A percentile compares a stretch with the other conserved stretches of the same genome.
These are phyloP conservation scores for Aristolochia californica DNA, from an alignment of 164 flowering plant species.

Conservation along the genomic window DNA sequence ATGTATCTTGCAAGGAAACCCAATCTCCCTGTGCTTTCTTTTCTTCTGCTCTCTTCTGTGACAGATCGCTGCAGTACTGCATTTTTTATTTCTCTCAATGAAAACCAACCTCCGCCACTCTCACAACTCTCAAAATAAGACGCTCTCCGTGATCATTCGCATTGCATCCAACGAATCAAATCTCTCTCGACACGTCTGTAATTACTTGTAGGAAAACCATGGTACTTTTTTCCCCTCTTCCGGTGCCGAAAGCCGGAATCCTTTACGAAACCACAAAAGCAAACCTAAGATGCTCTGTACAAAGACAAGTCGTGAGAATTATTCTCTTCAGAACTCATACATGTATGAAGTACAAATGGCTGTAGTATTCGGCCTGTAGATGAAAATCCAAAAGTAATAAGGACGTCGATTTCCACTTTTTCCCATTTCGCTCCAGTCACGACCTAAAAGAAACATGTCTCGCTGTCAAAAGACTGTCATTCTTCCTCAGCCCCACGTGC, in stretches of 20 bases:
- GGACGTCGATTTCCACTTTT: too few relatives aligned
- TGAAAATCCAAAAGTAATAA: background rate
- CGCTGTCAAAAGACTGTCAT: too few relatives aligned
- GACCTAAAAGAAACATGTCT: too few relatives aligned
- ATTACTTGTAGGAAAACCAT: background rate
- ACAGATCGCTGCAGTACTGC: slow-evolving; percentile 2
- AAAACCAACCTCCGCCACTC: too few relatives aligned
- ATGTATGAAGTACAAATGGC: background rate
- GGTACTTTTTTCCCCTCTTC: background rate
- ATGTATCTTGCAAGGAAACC: slow-evolving; percentile 3
- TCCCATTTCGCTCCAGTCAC: too few relatives aligned
- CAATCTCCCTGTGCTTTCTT: background rate
- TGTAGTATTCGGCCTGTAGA: background rate
- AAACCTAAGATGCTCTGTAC: background rate
- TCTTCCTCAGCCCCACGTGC: slow-evolving; percentile 2
- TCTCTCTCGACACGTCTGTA: background rate
- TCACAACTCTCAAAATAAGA: background rate
- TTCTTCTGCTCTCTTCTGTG: background rate
- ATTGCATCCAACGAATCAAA: too few relatives aligned
- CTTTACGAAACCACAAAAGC: background rate
- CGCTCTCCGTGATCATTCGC: background rate
- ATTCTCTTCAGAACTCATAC: slow-evolving; percentile 4
- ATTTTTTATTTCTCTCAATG: too few relatives aligned
- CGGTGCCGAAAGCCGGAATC: background rate
- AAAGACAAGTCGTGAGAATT: background rate